Percentiles rank a stretch among this genome's conserved stretches.
Conservation (phyloP, 192 early-diverging fungal species). For the Gaertneriomyces sp. region DNA sequence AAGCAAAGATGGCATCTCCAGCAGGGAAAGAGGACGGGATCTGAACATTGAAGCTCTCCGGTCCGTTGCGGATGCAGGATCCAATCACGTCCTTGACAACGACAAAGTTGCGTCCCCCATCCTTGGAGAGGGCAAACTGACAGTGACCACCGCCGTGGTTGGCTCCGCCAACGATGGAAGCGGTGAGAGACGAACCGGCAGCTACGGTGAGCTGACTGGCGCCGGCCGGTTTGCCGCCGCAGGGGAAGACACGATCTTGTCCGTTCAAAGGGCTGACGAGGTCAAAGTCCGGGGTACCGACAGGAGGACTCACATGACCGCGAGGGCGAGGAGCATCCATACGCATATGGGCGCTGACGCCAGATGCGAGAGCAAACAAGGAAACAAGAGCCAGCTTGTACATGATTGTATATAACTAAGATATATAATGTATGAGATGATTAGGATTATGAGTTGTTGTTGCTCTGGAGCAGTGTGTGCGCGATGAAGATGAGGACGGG, state of each 20-base stretch:
- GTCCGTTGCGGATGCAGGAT: slow-evolving; percentile 41
- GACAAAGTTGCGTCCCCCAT: slow-evolving; percentile 56
- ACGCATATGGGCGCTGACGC: slow-evolving; percentile 12
- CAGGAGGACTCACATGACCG: slow-evolving; percentile 5
- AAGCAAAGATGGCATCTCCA: slow-evolving; percentile 52
- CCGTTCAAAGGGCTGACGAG: slow-evolving; percentile 21
- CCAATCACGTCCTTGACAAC: slow-evolving; percentile 58
- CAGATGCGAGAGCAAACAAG: slow-evolving; percentile 2
- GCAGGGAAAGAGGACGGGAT: slow-evolving; percentile 54
- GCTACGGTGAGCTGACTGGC: background rate
- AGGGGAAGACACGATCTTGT: slow-evolving; percentile 20
- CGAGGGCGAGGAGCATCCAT: slow-evolving; percentile 17
- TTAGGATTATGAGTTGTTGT: too few relatives aligned
- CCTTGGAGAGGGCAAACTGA: slow-evolving; percentile 64
- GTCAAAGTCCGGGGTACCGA: slow-evolving; percentile 22
- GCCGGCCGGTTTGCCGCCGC: slow-evolving; percentile 22
- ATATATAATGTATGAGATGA: too few relatives aligned
- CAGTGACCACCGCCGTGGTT: slow-evolving; percentile 64
- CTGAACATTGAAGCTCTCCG: slow-evolving; percentile 36
- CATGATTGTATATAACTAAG: too few relatives aligned
- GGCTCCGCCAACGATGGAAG: slow-evolving; percentile 1
- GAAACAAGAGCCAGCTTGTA: background rate
- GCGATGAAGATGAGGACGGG: too few relatives aligned
- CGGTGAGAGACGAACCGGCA: slow-evolving; percentile 17
- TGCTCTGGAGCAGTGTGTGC: too few relatives aligned